Base-by-base conservation (phyloP, 139 green algal genomes). In the Haematococcus lacustris region DNA sequence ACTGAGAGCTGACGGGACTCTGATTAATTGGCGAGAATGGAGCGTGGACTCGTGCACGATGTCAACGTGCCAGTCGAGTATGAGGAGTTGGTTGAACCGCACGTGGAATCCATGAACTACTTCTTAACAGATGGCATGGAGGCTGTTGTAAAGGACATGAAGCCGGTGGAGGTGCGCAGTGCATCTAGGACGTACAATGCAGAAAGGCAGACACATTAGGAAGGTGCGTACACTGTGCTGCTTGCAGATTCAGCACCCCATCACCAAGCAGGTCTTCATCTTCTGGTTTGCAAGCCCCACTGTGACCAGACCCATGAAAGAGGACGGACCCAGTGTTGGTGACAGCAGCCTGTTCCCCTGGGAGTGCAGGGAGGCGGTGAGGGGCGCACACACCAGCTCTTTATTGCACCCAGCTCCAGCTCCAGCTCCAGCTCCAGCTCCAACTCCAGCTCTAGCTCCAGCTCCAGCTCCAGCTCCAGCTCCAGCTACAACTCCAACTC, bases 51-150 rank as follows among this genome's bases (percentile, higher is more conserved):
- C 6, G 53, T 4, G 25, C 38, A 75, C 13, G 68, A 51, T 28
- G 51, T 75, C 6, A 3, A 69, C 2, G 75, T 84, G 13, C 80
- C 78, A 0, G 33, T 59, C 6, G 73, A 80, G 73, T 80, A 85
- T 57, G 59, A 76, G 38, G 69, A 79, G 17, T 77, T 96, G 3
- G 89, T 91, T 34, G 66, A 88, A 63, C 91, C 92, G 0, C 92
- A 97, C 71, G 78, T 97, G 5, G 87, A 86, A 2, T 97, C 91
- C 0, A 98, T 93, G 70, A 86, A 98, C 74, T 96, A 92, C 65
- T 98, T 98, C 69, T 38, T 98, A 1, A 64, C 65, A 0, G 82
- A 95, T 59, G 94, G 94, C 25, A 70, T 98, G 76, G 39, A 85
- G 21, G 38, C 67, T 2, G 86, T 92, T 2, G 73, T 97, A 1